Evolutionary conservation across 2,329 filamentous ascomycete genomes (phyloP), one percentile per base, ranked within the genome.

Genomic region (Fusarium sp.): DNA sequence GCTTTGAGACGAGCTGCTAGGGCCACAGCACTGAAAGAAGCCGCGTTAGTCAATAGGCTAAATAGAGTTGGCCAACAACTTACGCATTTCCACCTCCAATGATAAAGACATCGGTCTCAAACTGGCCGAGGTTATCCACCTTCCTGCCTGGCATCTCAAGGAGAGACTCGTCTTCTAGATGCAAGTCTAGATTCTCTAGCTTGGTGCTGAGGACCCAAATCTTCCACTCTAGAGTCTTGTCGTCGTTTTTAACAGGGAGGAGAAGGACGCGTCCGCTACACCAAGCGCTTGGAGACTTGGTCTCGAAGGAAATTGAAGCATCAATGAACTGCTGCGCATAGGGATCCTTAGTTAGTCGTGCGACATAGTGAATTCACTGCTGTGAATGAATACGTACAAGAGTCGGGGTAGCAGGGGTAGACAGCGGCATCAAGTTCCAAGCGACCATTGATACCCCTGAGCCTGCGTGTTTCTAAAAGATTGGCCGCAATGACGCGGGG

Each of bases 191-290:
- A 5, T 64, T 45, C 2, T 68, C 66, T 1, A 76, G 52, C 3
- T 59, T 68, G 16, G 74, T 74, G 31, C 74, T 76, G 0, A 76
- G 10, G 8, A 74, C 66, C 74, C 74, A 76, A 2, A 76, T 73
- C 11, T 67, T 74, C 69, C 74, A 74, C 4, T 67, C 24, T 0
- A 76, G 11, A 1, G 8, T n/a, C n/a, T n/a, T 18, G 6, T 2
- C 2, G 1, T 2, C 9, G 5, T 14, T 31, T 10, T 62, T 50
- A 1, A 37, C 22, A 0, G 74, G 74, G 2, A 70, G 33, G 13
- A 76, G 71, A 0, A 74, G 22, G 1, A 69, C 18, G 1, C 71
- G 60, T 5, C 54, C 64, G 10, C 60, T 73, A 6, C 64, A 66
- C 6, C 27, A 37, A 35, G 71, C 60, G 1, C 50, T 45, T 0